Conservation (phyloP, 2,329 filamentous ascomycete genomes). For the Aspergillus felis region DNA sequence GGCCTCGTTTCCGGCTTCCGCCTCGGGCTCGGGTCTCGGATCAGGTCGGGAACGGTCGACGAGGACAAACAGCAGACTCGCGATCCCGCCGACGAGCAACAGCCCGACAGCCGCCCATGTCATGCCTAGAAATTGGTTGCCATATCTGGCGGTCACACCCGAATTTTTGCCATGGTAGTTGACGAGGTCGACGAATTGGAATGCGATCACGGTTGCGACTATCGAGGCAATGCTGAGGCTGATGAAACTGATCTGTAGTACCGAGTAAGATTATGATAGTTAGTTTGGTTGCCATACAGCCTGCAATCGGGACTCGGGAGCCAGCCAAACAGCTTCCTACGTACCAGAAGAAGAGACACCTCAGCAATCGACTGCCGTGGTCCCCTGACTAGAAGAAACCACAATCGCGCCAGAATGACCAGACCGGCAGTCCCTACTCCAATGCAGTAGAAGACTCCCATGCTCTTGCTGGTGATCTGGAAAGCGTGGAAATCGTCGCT, state of each 20-base stretch:
- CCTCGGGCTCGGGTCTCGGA: slow-evolving; percentile 1
- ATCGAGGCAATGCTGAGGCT: slow-evolving; percentile 69
- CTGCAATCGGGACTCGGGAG: not conserved
- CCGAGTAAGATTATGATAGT: not conserved
- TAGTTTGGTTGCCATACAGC: not conserved
- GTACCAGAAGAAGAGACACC: slow-evolving; percentile 44
- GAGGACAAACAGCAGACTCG: slow-evolving; percentile 27
- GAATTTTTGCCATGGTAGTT: slow-evolving; percentile 51
- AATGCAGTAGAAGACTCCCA: slow-evolving; percentile 59
- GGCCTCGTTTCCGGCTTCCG: slow-evolving; percentile 2
- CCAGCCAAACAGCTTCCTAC: slow-evolving; percentile 12
- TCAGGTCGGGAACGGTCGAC: slow-evolving; percentile 11
- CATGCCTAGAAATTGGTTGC: slow-evolving; percentile 54
- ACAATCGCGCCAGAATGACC: slow-evolving; percentile 45
- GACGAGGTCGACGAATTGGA: slow-evolving; percentile 51
- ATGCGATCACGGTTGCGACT: slow-evolving; percentile 61
- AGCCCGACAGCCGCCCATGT: slow-evolving; percentile 55
- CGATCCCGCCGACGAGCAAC: slow-evolving; percentile 27
- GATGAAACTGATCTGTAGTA: slow-evolving; percentile 47
- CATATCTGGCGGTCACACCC: slow-evolving; percentile 48
- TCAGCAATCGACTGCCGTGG: slow-evolving; percentile 49
- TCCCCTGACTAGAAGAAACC: slow-evolving; percentile 44
- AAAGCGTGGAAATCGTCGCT: slow-evolving; percentile 51
- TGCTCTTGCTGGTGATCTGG: slow-evolving; percentile 47
- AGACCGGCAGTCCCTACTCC: slow-evolving; percentile 52